A percentile compares a stretch with the other conserved stretches of the same genome.
These are phyloP conservation scores for Artomyces pyxidatus DNA, from an alignment of 768 basidiomycete genomes.

Conservation along the genomic window DNA sequence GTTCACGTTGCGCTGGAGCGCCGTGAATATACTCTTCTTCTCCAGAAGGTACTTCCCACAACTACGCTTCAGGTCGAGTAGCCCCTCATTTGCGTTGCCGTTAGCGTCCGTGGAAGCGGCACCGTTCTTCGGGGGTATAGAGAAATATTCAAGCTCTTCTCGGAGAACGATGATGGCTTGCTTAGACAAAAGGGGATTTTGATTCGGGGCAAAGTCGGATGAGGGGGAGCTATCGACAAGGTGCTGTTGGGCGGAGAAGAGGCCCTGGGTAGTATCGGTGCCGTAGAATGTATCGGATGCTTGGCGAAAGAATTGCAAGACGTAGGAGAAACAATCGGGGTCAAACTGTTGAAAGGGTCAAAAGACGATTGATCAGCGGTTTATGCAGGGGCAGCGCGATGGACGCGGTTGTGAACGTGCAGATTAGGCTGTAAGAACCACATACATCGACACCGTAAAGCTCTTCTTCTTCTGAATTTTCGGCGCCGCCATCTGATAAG, in stretches of 20 bases:
- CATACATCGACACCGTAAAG: constrained; percentile 94
- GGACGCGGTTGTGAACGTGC: no score
- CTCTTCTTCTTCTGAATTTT: constrained; percentile 83
- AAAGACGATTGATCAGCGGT: constrained; percentile 9
- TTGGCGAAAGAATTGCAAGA: constrained; percentile 84
- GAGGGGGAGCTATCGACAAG: constrained; percentile 57
- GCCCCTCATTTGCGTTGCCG: constrained; percentile 69
- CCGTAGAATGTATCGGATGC: constrained; percentile 93
- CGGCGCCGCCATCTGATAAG: constrained; percentile 64
- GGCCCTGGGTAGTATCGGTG: constrained; percentile 58
- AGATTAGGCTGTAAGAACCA: constrained; percentile 18
- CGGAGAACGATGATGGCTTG: constrained; percentile 98
- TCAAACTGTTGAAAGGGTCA: constrained; percentile 62
- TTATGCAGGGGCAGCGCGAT: no score
- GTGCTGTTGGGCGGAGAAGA: constrained; percentile 73
- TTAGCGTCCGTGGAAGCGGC: constrained; percentile 60
- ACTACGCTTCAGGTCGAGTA: constrained; percentile 75
- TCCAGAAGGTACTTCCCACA: constrained; percentile 86
- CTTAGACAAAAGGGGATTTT: constrained; percentile 90
- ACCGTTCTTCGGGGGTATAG: constrained; percentile 74
- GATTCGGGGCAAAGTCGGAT: constrained; percentile 51
- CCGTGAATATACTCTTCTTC: constrained; percentile 91
- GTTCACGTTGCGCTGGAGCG: constrained; percentile 96
- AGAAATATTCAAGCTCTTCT: constrained; percentile 97
- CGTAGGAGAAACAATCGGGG: constrained; percentile 91